These are phyloP conservation scores for Wickerhamomyces strasburgensis DNA, from an alignment of 805 yeast genomes.

Conservation along the genomic window DNA sequence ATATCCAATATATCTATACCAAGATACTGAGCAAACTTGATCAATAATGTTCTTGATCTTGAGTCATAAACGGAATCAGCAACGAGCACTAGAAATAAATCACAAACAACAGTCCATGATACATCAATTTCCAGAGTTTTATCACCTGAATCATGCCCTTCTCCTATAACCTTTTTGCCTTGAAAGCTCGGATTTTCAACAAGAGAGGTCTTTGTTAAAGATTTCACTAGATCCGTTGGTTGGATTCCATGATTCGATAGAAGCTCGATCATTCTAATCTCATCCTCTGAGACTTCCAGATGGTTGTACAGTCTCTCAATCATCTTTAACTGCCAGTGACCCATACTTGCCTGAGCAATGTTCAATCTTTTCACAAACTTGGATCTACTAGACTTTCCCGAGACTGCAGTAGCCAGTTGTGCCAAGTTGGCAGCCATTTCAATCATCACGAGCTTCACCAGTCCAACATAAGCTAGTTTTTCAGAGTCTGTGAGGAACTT, in stretches of 20 bases:
- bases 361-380: constrained; percentile 58
- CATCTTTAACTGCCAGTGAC: constrained; percentile 76
- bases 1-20: constrained; percentile 63
- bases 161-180: constrained; percentile 6
- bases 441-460: constrained; percentile 67
- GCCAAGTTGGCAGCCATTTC: constrained; percentile 83
- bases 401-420: constrained; percentile 40
- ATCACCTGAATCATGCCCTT: constrained; percentile 21
- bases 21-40: constrained; percentile 59
- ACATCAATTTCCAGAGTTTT: constrained; percentile 59
- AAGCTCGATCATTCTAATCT: constrained; percentile 80
- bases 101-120: constrained; percentile 93
- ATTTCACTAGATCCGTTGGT: constrained; percentile 62
- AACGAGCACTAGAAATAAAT: constrained; percentile 71
- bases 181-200: constrained; percentile 47
- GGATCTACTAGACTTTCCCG: constrained; percentile 36
- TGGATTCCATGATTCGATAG: constrained; percentile 80
- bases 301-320: constrained; percentile 73
- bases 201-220: constrained; percentile 47
- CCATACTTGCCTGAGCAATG: constrained; percentile 68
- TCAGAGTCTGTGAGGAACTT: constrained; percentile 77
- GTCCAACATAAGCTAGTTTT: constrained; percentile 86
- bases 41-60: constrained; percentile 75
- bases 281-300: constrained; percentile 71
- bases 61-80: constrained; percentile 87